Evolutionary conservation across 2,329 filamentous ascomycete species (phyloP), one percentile per base, ranked within the genome.

Genomic region (Aspergillus melleus): DNA sequence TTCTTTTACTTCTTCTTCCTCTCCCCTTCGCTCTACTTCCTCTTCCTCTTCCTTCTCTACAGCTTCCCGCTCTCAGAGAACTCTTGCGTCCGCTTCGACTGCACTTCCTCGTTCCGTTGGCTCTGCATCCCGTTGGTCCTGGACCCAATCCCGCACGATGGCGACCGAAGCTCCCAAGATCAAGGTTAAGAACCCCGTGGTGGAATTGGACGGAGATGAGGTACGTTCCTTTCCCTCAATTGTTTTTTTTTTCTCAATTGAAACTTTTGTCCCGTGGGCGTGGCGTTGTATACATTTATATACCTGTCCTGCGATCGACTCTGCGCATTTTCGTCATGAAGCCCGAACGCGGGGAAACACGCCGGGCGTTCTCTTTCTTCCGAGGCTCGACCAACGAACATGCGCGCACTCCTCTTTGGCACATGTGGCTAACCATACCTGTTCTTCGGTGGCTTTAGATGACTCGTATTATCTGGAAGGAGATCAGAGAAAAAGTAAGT

Each of bases 391-490:
- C 58, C 58, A 61, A 54, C 53, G 54, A 47, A 49, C 36, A 24
- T 32, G 51, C 54, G 50, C 54, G 53, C 39, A 29, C 30, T 52
- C 6, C 8, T 52, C 47, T 56, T 20, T 59, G 11, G 22, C 58
- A 62, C 61, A 64, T 66, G 61, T 60, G 53, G 59, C 64, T 66
- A 49, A 66, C 54, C 36, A 42, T n/a, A 39, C 32, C n/a, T 47
- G 51, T 30, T 29, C 58, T n/a, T 42, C 24, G 32, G 22, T 20
- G 22, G 55, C n/a, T 63, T 50, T 74, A 92, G 88, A 98, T 98
- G 95, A 99, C 95, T 71, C 86, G 95, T 73, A 93, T 99, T 78
- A 99, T 99, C 84, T 99, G 95, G 95, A 84, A 97, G 83, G 88
- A 91, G 79, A 99, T 99, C 86, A 97, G 97, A 86, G 91, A 98